Evolutionary conservation across 2,329 filamentous ascomycete species (phyloP).

Genomic region (Sphaerulina musiva): DNA sequence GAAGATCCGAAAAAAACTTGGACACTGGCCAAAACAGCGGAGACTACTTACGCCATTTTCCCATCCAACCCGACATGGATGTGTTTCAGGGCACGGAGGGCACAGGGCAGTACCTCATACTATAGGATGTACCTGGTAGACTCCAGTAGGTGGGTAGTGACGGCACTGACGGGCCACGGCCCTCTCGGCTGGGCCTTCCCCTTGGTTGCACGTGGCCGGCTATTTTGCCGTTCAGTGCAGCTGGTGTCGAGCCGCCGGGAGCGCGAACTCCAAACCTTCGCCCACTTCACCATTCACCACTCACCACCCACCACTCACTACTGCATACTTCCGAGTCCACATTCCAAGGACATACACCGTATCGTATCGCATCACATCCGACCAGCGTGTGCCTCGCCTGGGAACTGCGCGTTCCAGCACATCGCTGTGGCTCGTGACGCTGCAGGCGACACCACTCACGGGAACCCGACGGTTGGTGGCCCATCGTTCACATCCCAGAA

Average conservation of each 20-base stretch:
- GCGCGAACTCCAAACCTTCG: constrained; percentile 3
- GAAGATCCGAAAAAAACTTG: neutral
- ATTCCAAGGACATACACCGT: neutral
- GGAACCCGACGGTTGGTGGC: constrained; percentile 9
- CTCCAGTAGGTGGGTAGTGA: too few relatives aligned
- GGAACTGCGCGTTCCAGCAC: neutral
- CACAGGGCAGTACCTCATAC: too few relatives aligned
- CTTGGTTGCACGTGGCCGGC: constrained; percentile 1
- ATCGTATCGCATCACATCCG: neutral
- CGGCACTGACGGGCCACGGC: too few relatives aligned
- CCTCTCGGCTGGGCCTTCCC: constrained; percentile 4
- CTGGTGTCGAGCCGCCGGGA: neutral
- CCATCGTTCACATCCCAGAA: neutral
- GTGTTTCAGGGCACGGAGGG: neutral
- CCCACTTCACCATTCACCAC: constrained; percentile 8
- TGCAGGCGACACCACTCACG: neutral
- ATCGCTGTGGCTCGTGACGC: constrained; percentile 4
- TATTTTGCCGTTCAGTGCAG: neutral
- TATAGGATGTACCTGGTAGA: too few relatives aligned
- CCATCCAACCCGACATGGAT: neutral
- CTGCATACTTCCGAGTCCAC: neutral
- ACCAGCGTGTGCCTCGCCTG: neutral
- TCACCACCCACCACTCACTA: neutral
- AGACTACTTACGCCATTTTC: constrained; percentile 7
- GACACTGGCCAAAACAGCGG: neutral